Percentiles rank a stretch among this genome's conserved stretches.
phyloP scores from a whole-genome alignment of 768 basidiomycete species.

The Dioszegia crocea region DNA sequence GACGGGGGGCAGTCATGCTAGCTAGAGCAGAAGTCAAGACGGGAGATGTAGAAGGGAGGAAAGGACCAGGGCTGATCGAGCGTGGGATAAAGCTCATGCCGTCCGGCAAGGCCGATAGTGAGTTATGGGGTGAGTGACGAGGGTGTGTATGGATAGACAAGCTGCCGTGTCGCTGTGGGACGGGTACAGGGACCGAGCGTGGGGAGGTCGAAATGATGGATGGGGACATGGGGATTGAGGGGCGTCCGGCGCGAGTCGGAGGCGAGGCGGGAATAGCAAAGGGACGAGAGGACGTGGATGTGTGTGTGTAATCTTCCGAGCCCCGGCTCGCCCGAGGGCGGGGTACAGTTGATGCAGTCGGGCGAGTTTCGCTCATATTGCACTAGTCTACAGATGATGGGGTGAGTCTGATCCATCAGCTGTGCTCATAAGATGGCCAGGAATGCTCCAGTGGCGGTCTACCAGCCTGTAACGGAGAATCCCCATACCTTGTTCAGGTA shows the following conservation, averaged over 20 bases:
- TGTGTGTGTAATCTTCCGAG: neutral
- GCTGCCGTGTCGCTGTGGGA: conserved; percentile 20
- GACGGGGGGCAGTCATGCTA: neutral
- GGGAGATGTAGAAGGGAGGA: neutral
- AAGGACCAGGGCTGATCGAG: conserved; percentile 1
- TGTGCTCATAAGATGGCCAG: too few species aligned
- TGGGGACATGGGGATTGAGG: conserved; percentile 4
- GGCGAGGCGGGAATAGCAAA: neutral
- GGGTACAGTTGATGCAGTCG: neutral
- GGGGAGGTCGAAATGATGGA: conserved; percentile 6
- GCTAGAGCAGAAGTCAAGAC: neutral
- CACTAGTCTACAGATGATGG: too few species aligned
- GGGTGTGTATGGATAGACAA: neutral
- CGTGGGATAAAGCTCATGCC: neutral
- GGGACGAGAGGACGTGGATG: neutral
- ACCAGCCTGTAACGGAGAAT: too few species aligned
- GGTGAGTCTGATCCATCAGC: too few species aligned
- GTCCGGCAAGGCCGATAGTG: neutral
- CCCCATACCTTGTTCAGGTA: too few species aligned
- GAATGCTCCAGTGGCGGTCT: too few species aligned
- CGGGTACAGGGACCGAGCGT: conserved; percentile 10
- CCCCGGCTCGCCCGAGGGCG: conserved; percentile 1
- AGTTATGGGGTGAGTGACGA: neutral
- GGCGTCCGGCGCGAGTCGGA: neutral
- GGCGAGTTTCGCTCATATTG: neutral